Conservation (phyloP, 1,284 basidiomycete species). For the Lentinus polychrous region DNA sequence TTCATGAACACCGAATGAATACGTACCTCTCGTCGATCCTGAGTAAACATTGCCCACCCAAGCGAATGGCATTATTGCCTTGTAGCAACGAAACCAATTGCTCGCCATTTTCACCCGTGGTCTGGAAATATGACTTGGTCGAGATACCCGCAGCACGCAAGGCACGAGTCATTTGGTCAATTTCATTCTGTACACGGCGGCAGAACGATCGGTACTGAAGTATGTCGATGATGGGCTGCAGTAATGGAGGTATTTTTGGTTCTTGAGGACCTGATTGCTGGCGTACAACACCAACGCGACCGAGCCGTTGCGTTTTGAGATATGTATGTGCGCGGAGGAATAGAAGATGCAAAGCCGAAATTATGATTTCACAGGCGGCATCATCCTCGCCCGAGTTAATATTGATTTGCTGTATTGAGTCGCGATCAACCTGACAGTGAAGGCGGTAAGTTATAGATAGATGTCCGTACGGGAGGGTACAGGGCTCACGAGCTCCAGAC, state of each 20-base stretch:
- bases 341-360: slow-evolving; percentile 53
- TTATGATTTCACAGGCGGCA: slow-evolving; percentile 65
- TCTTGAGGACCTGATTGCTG: slow-evolving; percentile 24
- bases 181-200: slow-evolving; percentile 48
- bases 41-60: slow-evolving; percentile 64
- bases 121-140: slow-evolving; percentile 49
- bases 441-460: not conserved
- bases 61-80: slow-evolving; percentile 21
- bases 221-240: slow-evolving; percentile 68
- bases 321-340: slow-evolving; percentile 55
- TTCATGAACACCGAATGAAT: not conserved
- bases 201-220: slow-evolving; percentile 74
- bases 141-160: slow-evolving; percentile 50
- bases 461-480: not conserved
- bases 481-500: slow-evolving; percentile 52
- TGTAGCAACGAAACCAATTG: slow-evolving; percentile 43
- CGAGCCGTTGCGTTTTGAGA: slow-evolving; percentile 44
- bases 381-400: slow-evolving; percentile 1
- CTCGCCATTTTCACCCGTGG: slow-evolving; percentile 60
- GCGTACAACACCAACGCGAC: slow-evolving; percentile 25
- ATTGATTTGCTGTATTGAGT: slow-evolving; percentile 9
- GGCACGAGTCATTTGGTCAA: slow-evolving; percentile 41
- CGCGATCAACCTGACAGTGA: slow-evolving; percentile 22
- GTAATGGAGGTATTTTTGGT: slow-evolving; percentile 22
- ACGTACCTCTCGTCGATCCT: slow-evolving; percentile 59